Evolutionary conservation across 257 asterid species (phyloP).

Genomic region (Ilex aquifolium): DNA sequence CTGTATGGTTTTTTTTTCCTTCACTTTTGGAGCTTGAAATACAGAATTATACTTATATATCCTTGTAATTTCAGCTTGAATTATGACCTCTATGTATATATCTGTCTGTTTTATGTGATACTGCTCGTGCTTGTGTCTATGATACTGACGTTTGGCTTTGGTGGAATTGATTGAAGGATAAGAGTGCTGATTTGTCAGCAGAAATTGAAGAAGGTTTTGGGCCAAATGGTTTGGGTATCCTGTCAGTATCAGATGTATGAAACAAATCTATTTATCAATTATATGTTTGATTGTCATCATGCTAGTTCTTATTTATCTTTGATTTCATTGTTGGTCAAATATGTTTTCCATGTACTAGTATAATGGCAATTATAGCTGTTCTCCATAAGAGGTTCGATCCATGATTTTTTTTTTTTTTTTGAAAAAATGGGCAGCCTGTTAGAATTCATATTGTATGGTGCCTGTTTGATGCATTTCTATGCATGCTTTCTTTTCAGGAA

Average conservation of each 20-base stretch:
- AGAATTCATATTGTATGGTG: too few relatives aligned
- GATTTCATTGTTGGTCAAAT: too few relatives aligned
- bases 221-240: conserved; percentile 72
- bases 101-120: not conserved
- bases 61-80: not conserved
- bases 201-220: conserved; percentile 85
- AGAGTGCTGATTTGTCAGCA: conserved; percentile 48
- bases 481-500: too few relatives aligned
- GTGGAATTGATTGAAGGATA: conserved; percentile 42
- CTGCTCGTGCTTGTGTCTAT: not conserved
- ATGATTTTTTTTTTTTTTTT: too few relatives aligned
- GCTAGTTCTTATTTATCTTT: not conserved
- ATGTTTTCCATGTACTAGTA: too few relatives aligned
- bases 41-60: not conserved
- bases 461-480: too few relatives aligned
- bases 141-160: conserved; percentile 12
- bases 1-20: not conserved
- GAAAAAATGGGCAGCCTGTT: too few relatives aligned
- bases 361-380: too few relatives aligned
- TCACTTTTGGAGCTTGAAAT: not conserved
- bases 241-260: conserved; percentile 67
- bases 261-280: conserved; percentile 6
- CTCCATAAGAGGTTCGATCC: too few relatives aligned
- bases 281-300: too few relatives aligned
- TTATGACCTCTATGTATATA: too few relatives aligned